Conservation (phyloP, 2,329 filamentous ascomycete genomes). For the Amesomyces nigricolor region DNA sequence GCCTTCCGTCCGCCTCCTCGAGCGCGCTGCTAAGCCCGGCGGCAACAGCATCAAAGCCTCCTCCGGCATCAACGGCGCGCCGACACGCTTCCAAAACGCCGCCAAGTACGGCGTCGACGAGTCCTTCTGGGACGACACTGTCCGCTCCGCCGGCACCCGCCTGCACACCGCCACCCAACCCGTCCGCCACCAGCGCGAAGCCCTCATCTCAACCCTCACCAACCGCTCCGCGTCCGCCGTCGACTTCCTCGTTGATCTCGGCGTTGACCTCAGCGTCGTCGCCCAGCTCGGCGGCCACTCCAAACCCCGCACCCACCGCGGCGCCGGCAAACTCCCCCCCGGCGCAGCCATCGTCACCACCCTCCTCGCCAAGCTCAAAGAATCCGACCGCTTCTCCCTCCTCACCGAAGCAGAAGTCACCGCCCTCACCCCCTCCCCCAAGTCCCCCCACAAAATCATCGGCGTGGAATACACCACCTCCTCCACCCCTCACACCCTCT, state of each 20-base stretch:
- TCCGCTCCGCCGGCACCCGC: slow-evolving; percentile 48
- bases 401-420: slow-evolving; percentile 49
- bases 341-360: slow-evolving; percentile 53
- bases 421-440: slow-evolving; percentile 33
- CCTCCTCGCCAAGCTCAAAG: slow-evolving; percentile 47
- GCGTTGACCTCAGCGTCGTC: slow-evolving; percentile 54
- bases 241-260: slow-evolving; percentile 51
- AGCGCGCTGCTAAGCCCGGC: slow-evolving; percentile 54
- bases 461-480: slow-evolving; percentile 45
- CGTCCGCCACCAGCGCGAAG: slow-evolving; percentile 33
- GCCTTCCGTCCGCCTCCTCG: slow-evolving; percentile 49
- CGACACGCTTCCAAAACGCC: slow-evolving; percentile 49
- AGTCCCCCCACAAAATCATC: slow-evolving; percentile 30
- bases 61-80: slow-evolving; percentile 59
- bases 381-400: slow-evolving; percentile 43
- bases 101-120: slow-evolving; percentile 24
- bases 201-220: slow-evolving; percentile 45
- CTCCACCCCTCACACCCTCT: slow-evolving; percentile 31
- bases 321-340: slow-evolving; percentile 49
- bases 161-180: slow-evolving; percentile 29
- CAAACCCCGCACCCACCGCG: slow-evolving; percentile 51
- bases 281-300: slow-evolving; percentile 56
- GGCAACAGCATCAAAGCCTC: slow-evolving; percentile 64
- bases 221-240: slow-evolving; percentile 44
- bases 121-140: slow-evolving; percentile 50